Evolutionary conservation across 306 rosid genomes (phyloP).

Genomic region (Chamaecrista fasciculata): DNA sequence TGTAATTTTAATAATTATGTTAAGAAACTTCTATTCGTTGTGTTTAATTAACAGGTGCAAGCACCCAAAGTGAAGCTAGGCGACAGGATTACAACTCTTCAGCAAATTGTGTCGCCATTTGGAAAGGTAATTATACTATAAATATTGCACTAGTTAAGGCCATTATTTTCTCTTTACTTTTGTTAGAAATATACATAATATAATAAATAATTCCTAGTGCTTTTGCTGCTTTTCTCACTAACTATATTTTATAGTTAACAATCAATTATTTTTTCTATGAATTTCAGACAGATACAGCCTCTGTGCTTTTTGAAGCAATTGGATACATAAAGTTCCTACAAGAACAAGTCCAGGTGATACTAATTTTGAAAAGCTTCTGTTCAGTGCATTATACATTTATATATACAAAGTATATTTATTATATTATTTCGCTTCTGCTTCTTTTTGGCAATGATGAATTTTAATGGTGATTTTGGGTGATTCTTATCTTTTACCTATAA

Average conservation of each 20-base stretch:
- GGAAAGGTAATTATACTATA: slow-evolving; percentile 82
- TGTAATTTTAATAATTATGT: not conserved
- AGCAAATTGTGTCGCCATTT: slow-evolving; percentile 97
- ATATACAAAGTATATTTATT: slow-evolving; percentile 24
- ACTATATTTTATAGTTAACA: slow-evolving; percentile 20
- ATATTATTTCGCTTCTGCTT: not conserved
- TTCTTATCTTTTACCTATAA: too few relatives aligned
- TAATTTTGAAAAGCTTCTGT: slow-evolving; percentile 23
- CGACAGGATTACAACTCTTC: slow-evolving; percentile 86
- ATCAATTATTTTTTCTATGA: not conserved
- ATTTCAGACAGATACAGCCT: slow-evolving; percentile 93
- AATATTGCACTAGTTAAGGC: slow-evolving; percentile 24
- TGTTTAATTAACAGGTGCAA: slow-evolving; percentile 50
- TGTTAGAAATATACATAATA: not conserved
- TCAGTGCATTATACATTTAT: slow-evolving; percentile 18
- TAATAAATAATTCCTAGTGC: slow-evolving; percentile 28
- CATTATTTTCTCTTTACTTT: not conserved
- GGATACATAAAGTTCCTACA: slow-evolving; percentile 84
- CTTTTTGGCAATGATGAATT: not conserved
- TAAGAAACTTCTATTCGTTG: slow-evolving; percentile 33
- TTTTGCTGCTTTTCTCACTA: slow-evolving; percentile 31
- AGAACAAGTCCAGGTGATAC: slow-evolving; percentile 79
- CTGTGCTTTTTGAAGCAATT: slow-evolving; percentile 87
- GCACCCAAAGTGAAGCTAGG: slow-evolving; percentile 92
- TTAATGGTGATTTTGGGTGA: not conserved